Evolutionary conservation across 1,284 basidiomycete genomes (phyloP).

Genomic region (Cryptococcus sp.): DNA sequence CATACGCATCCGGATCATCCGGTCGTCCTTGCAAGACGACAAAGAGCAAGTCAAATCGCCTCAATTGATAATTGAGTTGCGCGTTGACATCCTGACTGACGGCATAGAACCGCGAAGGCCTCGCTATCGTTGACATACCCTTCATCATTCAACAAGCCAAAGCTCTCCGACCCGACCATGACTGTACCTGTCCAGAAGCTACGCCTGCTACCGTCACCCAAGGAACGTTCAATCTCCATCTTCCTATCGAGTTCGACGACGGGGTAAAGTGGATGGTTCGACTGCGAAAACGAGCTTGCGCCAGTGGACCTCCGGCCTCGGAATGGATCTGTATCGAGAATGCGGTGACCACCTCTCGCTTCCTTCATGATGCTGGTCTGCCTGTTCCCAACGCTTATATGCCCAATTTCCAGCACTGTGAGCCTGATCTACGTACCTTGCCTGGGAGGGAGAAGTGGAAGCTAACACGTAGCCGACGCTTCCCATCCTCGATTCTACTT

Average conservation of each 20-base stretch:
- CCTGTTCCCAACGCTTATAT: constrained; percentile 1
- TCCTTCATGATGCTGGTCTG: background rate
- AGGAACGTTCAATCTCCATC: background rate
- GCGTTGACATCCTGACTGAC: too few species aligned
- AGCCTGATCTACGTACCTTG: too few species aligned
- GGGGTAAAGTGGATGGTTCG: constrained; percentile 3
- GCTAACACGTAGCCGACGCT: background rate
- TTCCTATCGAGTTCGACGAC: constrained; percentile 3
- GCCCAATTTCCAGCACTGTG: background rate
- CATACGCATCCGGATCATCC: too few species aligned
- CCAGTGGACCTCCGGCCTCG: background rate
- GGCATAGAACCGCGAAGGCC: too few species aligned
- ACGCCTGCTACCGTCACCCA: too few species aligned
- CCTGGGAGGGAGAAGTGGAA: too few species aligned
- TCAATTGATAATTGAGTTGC: too few species aligned
- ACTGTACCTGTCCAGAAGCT: background rate
- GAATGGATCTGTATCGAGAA: background rate
- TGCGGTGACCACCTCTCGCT: constrained; percentile 2
- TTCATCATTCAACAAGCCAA: background rate
- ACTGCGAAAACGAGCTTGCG: background rate
- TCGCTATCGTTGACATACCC: background rate
- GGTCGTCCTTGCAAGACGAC: too few species aligned
- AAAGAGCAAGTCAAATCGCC: too few species aligned
- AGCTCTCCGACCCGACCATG: constrained; percentile 1
- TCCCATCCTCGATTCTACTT: background rate